Percentiles rank a stretch among this genome's conserved stretches.
phyloP scores from a whole-genome alignment of 176 grass and related monocot genomes.

The Eleusine coracana region DNA sequence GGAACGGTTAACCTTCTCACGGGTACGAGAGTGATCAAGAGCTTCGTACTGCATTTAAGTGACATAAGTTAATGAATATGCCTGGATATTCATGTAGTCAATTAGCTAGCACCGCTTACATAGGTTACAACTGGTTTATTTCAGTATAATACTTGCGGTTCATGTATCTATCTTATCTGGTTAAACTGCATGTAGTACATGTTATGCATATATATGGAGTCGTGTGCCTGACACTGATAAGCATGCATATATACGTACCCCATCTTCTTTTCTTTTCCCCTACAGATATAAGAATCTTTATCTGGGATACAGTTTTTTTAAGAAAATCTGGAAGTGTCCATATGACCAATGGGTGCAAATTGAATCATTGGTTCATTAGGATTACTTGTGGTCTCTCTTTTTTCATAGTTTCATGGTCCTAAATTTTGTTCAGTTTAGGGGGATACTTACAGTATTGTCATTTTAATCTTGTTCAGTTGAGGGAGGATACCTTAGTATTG shows the following conservation, averaged over 20 bases:
- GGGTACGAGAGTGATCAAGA: background rate
- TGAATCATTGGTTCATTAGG: background rate
- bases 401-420: background rate
- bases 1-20: background rate
- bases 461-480: background rate
- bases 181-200: background rate
- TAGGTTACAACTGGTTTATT: background rate
- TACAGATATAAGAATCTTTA: background rate
- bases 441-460: background rate
- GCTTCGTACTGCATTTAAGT: background rate
- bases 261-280: background rate
- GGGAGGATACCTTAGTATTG: background rate
- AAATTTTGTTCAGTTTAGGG: background rate
- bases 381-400: background rate
- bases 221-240: background rate
- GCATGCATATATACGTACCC: background rate
- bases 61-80: background rate
- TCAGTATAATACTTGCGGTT: background rate
- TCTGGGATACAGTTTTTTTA: background rate
- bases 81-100: background rate
- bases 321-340: background rate
- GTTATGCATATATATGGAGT: background rate
- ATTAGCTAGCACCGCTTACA: background rate
- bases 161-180: background rate
- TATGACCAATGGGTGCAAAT: background rate